Base-by-base conservation (phyloP, 1,284 basidiomycete genomes). In the Polyporus tsugae region DNA sequence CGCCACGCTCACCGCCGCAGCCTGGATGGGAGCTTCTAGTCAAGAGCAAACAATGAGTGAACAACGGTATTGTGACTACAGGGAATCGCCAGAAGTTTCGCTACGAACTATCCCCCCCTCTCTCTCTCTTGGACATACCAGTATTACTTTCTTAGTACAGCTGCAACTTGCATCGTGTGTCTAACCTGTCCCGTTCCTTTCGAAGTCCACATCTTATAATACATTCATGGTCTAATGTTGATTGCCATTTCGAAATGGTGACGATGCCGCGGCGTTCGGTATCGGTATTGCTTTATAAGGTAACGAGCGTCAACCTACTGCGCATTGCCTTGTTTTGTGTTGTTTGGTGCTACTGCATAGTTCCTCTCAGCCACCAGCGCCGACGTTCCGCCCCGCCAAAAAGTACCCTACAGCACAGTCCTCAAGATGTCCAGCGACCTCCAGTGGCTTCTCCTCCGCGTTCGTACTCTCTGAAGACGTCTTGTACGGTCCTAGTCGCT, bases 391-490 rank as follows among this genome's bases (percentile, higher is more conserved):
- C 66, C 73, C 65, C 55, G 55, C 71, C 65, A 60, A 71, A 70
- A 69, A 68, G 68, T 70, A 70, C 65, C 71, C 59, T 69, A 69
- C 62, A 69, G 69, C 67, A 73, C 69, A 67, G 63, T 70, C 73
- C 71, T 79, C 82, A 87, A 83, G 78, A 92, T 93, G 91, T 93
- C 92, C 75, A 78, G 81, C 83, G 95, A 96, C 82, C 92, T 96
- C 81, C 87, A 95, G 85, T 97, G 95, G 95, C 90, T 95, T 80
- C 91, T 96, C 75, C 81, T 96, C 82, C 93, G 95, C 78, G 92
- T 94, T 77, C 78, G 91, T 89, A 53, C 55, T 42, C 22, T 22
- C 33, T 25, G 62, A 22, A 33, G 44, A 22, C 17, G 11, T 22
- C 38, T 65, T 38, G 60, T 39, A 55, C 57, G 35, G 39, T 33